Percentiles rank a stretch among this genome's conserved stretches.
Evolutionary conservation across 2,329 filamentous ascomycete species (phyloP).

Genomic region (Aspergillus quadricinctus): DNA sequence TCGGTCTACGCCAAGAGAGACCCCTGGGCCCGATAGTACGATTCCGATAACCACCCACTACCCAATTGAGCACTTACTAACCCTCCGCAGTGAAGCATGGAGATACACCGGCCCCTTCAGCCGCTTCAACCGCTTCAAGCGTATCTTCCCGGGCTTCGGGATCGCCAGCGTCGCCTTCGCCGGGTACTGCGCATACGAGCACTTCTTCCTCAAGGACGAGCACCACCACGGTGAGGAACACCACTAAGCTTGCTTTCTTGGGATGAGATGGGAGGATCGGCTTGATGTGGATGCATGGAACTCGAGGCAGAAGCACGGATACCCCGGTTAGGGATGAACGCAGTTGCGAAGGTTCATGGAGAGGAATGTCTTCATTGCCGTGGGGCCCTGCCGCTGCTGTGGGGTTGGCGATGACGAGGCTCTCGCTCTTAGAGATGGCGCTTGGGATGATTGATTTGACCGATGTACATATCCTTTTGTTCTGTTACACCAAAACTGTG

Average conservation of each 20-base stretch:
- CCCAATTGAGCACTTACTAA: slow-evolving; percentile 10
- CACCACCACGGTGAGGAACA: slow-evolving; percentile 56
- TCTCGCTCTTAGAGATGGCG: slow-evolving; percentile 21
- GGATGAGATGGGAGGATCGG: slow-evolving; percentile 2
- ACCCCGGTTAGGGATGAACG: slow-evolving; percentile 12
- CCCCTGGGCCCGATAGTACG: slow-evolving; percentile 61
- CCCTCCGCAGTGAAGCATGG: slow-evolving; percentile 74
- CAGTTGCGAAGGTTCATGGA: neutral
- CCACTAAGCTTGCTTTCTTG: slow-evolving; percentile 42
- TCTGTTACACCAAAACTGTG: slow-evolving; percentile 16
- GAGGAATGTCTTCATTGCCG: slow-evolving; percentile 1
- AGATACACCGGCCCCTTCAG: slow-evolving; percentile 86
- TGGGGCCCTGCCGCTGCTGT: slow-evolving; percentile 4
- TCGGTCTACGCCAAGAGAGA: slow-evolving; percentile 50
- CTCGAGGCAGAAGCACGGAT: slow-evolving; percentile 6
- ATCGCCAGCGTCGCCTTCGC: slow-evolving; percentile 89
- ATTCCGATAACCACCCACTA: neutral
- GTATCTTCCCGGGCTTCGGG: slow-evolving; percentile 82
- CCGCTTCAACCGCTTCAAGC: slow-evolving; percentile 83
- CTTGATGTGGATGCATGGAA: slow-evolving; percentile 15
- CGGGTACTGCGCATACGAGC: slow-evolving; percentile 83
- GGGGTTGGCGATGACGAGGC: slow-evolving; percentile 8
- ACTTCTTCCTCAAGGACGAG: slow-evolving; percentile 73
- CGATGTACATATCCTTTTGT: slow-evolving; percentile 35
- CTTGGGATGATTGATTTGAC: slow-evolving; percentile 30